A percentile compares a stretch with the other conserved stretches of the same genome.
Evolutionary conservation across 352 stramenopile genomes (phyloP).

Genomic region (Phytopythium litorale): DNA sequence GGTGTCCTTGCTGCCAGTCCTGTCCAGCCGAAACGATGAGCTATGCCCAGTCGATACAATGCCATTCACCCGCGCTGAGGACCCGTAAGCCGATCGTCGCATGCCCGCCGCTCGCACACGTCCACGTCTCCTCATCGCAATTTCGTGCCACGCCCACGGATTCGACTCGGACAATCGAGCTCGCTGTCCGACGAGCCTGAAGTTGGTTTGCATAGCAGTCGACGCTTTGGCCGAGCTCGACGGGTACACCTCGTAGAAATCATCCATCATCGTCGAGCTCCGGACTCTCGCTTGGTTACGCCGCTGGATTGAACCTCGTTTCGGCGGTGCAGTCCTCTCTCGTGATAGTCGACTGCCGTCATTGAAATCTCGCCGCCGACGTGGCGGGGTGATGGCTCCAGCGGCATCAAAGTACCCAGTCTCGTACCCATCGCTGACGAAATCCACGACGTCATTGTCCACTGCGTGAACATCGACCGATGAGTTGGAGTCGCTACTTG

Average conservation of each 20-base stretch:
- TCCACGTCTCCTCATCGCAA: not conserved
- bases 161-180: not conserved
- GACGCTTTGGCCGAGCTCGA: not conserved
- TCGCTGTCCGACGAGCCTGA: conserved; percentile 1
- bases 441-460: conserved; percentile 1
- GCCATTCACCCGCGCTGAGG: not conserved
- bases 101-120: not conserved
- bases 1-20: not conserved
- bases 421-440: conserved; percentile 2
- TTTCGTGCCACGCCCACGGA: not conserved
- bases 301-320: not conserved
- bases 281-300: not conserved
- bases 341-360: not conserved
- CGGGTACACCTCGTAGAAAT: not conserved
- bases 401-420: not conserved
- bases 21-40: not conserved
- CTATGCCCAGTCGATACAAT: not conserved
- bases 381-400: not conserved
- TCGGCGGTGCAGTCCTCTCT: not conserved
- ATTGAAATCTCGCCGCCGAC: not conserved
- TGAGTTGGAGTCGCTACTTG: not conserved
- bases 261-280: not conserved
- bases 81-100: not conserved
- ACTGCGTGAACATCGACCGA: not conserved
- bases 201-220: not conserved